Evolutionary conservation across 306 rosid species (phyloP), one percentile per base, ranked within the genome.

Genomic region (Coriaria nepalensis): DNA sequence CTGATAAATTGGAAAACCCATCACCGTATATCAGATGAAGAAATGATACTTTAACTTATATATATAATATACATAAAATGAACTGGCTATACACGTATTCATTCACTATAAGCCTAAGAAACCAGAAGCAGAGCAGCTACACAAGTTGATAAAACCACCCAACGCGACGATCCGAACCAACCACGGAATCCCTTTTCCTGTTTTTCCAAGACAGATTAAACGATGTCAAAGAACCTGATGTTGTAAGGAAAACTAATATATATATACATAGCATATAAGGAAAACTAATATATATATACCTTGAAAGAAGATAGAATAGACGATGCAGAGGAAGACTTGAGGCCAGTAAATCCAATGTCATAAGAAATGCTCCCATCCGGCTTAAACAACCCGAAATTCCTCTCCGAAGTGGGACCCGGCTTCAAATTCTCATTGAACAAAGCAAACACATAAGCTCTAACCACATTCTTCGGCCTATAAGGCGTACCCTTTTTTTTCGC

Each of bases 351-450:
- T 7, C 97, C 95, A 34, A 90, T 81, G 47, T 90, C 68, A 64
- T 81, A 84, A 4, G 97, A 38, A 63, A 84, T 79, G 65, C 97
- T 90, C 10, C 98, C 97, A 68, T 90, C 97, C 29, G 83, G 66
- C 39, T 79, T 90, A 56, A 90, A 90, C 77, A 90, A 61, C 29
- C 97, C 97, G 35, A 90, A 90, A 66, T 90, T 77, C 64, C 95
- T 81, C 69, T 90, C 97, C 0, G 97, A 90, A 0, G 92, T 81
- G 8, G 95, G 97, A 2, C 97, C 97, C 0, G 83, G 77, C 39
- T 90, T 90, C 71, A 80, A 74, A 52, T 90, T 81, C 70, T 90
- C 97, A 37, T 90, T 90, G 56, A 90, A 90, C 72, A 90, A 65
- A 15, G 97, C 95, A 59, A 90, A 90, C 2, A 90, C 7, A 50